Base-by-base conservation (phyloP, 345 rosid species). In the Sisymbrium altissimum region DNA sequence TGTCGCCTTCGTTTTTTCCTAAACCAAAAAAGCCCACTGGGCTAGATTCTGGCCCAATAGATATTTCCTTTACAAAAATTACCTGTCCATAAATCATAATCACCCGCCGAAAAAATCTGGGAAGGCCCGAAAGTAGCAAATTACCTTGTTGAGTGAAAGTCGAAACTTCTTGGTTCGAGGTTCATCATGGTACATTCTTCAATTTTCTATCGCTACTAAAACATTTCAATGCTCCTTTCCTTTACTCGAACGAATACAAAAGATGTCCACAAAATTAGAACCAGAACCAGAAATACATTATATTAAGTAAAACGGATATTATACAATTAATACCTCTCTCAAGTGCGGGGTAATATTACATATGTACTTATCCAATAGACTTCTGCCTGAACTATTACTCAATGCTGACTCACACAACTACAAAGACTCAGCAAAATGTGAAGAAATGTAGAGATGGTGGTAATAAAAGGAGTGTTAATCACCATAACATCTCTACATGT, bases 381-480 rank as follows among this genome's bases (percentile, higher is more conserved):
- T 49, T 63, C 43, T 71, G 61, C 10, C 19, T 18, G 48, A 44
- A 4, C 70, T 55, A 18, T 39, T 10, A 30, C 46, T 40, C 70
- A 44, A 21, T 63, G 56, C 38, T 73, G 71, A 73, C 44, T 73
- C 49, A 55, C 70, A 44, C 57, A 23, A 62, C 55, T 73, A 64
- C 19, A 55, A 54, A 43, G 71, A 44, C 48, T n/a, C 58, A 10
- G 29, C 58, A 43, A 57, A 14, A 69, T 56, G 23, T 50, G n/a
- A 21, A 66, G 23, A 50, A 3, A 18, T 18, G 36, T 39, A 21
- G 49, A 71, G 68, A 17, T 7, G 36, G 66, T 48, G 45, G 67
- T 49, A 9, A 18, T 2, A 4, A 3, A 57, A 70, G n/a, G 30
- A 55, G 65, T 32, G 7, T 44, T 1, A 9, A 4, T 32, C 40